These are phyloP conservation scores for Monilinia fructicola DNA, from an alignment of 2,329 filamentous ascomycete genomes.

Conservation along the genomic window DNA sequence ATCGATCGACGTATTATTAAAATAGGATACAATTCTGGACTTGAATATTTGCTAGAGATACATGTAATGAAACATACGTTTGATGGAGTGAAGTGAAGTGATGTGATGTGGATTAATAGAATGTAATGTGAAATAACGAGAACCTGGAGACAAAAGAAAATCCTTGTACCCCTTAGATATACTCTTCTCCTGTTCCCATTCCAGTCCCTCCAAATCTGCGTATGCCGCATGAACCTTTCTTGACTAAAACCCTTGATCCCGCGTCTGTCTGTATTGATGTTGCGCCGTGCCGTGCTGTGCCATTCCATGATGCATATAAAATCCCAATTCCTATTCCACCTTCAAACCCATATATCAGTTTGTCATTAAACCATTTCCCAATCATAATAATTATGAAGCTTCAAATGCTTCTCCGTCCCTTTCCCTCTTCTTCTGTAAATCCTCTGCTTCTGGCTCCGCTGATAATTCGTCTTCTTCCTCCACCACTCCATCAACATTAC, in stretches of 20 bases:
- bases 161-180: background rate
- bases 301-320: background rate
- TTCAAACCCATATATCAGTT: background rate
- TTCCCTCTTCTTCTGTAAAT: background rate
- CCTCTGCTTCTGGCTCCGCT: background rate
- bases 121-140: no score
- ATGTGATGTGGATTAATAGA: no score
- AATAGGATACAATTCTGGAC: no score
- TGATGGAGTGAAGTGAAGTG: no score
- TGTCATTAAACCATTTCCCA: background rate
- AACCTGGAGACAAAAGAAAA: no score
- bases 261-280: background rate
- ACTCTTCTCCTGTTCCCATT: background rate
- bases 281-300: constrained; percentile 4
- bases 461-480: constrained; percentile 11
- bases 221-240: background rate
- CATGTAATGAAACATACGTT: no score
- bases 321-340: background rate
- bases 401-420: background rate
- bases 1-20: no score
- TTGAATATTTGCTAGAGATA: no score
- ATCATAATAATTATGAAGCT: background rate
- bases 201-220: background rate
- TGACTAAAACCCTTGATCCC: background rate
- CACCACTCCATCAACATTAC: constrained; percentile 16